Percentiles rank a stretch among this genome's conserved stretches.
Evolutionary conservation across 805 yeast species (phyloP).

Genomic region (Ogataea siamensis): DNA sequence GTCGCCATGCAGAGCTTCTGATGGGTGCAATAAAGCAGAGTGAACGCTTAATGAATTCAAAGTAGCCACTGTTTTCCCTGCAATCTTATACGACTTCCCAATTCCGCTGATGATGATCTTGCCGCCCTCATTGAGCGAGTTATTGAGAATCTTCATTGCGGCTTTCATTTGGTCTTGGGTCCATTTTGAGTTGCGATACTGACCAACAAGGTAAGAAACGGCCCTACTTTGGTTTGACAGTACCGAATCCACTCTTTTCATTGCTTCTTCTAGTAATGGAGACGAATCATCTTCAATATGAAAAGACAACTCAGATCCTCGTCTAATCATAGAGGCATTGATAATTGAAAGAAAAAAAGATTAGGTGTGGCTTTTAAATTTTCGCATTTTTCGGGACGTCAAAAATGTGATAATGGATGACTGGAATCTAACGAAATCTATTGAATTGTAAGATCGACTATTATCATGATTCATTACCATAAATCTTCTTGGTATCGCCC

Average conservation of each 20-base stretch:
- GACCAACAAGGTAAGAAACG: conserved; percentile 41
- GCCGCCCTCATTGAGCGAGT: conserved; percentile 49
- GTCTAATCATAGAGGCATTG: conserved; percentile 21
- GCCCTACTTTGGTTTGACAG: conserved; percentile 49
- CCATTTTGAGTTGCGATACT: conserved; percentile 45
- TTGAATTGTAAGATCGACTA: too few relatives aligned
- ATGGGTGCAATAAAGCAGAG: conserved; percentile 69
- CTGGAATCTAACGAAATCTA: too few relatives aligned
- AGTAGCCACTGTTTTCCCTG: conserved; percentile 76
- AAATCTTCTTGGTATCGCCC: conserved; percentile 95
- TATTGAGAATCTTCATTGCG: conserved; percentile 44
- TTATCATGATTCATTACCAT: conserved; percentile 55
- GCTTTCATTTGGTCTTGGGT: conserved; percentile 43
- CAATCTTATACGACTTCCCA: conserved; percentile 82
- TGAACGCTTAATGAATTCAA: conserved; percentile 74
- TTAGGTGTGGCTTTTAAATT: conserved; percentile 8
- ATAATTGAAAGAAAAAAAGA: background rate
- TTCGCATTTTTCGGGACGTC: background rate
- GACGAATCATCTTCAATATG: conserved; percentile 26
- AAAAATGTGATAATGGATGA: background rate
- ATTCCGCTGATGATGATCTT: conserved; percentile 78
- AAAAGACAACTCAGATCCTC: conserved; percentile 29
- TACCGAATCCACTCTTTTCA: conserved; percentile 38
- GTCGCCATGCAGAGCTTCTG: conserved; percentile 90
- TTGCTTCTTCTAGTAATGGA: conserved; percentile 26